phyloP scores from a whole-genome alignment of 2,329 filamentous ascomycete species.

The Stagonosporopsis chrysanthemi region DNA sequence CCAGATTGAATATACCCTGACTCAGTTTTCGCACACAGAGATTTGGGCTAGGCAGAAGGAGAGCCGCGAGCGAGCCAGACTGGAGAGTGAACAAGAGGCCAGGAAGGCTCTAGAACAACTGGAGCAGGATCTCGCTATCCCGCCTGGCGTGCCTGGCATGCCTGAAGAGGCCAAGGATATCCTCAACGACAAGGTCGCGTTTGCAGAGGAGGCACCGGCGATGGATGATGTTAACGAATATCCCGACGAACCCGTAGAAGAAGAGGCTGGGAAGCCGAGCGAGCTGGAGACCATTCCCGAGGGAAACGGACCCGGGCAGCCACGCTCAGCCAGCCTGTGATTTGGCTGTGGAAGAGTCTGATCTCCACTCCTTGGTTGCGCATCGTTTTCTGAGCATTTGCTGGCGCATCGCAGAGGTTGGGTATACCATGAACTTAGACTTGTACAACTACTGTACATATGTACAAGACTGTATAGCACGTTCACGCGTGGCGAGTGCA shows the following conservation, averaged over 20 bases:
- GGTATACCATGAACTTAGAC: conserved; percentile 7
- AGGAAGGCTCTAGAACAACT: conserved; percentile 11
- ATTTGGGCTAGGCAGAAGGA: conserved; percentile 7
- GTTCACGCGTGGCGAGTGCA: background rate
- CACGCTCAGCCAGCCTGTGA: background rate
- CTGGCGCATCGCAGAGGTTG: conserved; percentile 10
- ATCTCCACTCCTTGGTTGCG: background rate
- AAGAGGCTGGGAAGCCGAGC: background rate
- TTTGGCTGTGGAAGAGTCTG: too few relatives aligned
- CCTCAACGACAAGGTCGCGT: conserved; percentile 23
- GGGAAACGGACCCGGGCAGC: background rate
- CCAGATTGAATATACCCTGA: conserved; percentile 71
- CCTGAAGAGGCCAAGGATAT: conserved; percentile 25
- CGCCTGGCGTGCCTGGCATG: conserved; percentile 19
- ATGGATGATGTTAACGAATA: conserved; percentile 28
- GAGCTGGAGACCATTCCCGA: background rate
- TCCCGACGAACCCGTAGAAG: conserved; percentile 25
- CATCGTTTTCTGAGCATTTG: conserved; percentile 6
- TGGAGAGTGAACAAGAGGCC: conserved; percentile 11
- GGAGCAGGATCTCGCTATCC: conserved; percentile 3
- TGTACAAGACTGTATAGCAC: background rate
- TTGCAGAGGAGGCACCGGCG: conserved; percentile 1
- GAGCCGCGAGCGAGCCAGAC: conserved; percentile 13
- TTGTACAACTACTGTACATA: conserved; percentile 15
- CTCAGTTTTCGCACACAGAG: conserved; percentile 59